These are phyloP conservation scores for Nakazawaea populi DNA, from an alignment of 805 yeast genomes.

Conservation along the genomic window DNA sequence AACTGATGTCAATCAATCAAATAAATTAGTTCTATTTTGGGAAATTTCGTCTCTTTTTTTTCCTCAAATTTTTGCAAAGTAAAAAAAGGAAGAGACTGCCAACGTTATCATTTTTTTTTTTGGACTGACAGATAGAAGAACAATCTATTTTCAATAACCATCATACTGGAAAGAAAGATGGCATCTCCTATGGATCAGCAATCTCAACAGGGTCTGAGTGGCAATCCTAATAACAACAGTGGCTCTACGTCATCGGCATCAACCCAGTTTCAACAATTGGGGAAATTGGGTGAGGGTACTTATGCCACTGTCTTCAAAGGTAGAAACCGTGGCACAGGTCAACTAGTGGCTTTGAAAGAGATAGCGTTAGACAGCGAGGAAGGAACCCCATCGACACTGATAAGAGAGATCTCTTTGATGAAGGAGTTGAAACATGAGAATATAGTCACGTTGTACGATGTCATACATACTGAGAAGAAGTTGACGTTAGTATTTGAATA, in stretches of 20 bases:
- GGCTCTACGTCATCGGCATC: background rate
- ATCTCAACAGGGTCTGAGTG: background rate
- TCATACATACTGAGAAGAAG: conserved; percentile 94
- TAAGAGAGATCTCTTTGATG: conserved; percentile 91
- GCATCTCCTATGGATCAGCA: background rate
- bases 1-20: too few species aligned
- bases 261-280: conserved; percentile 34
- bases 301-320: conserved; percentile 99
- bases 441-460: conserved; percentile 88
- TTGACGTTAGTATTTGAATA: conserved; percentile 89
- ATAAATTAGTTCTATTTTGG: background rate
- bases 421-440: conserved; percentile 92
- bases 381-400: conserved; percentile 98
- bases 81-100: background rate
- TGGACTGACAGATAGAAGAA: too few species aligned
- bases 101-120: background rate
- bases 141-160: too few species aligned
- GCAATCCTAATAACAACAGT: background rate
- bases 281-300: conserved; percentile 90
- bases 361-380: conserved; percentile 93
- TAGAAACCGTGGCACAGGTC: conserved; percentile 78
- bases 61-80: background rate
- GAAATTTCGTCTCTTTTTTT: background rate
- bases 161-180: background rate
- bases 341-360: conserved; percentile 90